A percentile compares a stretch with the other conserved stretches of the same genome.
These are phyloP conservation scores for Chlorella sp. DNA, from an alignment of 139 green algal genomes.

Conservation along the genomic window DNA sequence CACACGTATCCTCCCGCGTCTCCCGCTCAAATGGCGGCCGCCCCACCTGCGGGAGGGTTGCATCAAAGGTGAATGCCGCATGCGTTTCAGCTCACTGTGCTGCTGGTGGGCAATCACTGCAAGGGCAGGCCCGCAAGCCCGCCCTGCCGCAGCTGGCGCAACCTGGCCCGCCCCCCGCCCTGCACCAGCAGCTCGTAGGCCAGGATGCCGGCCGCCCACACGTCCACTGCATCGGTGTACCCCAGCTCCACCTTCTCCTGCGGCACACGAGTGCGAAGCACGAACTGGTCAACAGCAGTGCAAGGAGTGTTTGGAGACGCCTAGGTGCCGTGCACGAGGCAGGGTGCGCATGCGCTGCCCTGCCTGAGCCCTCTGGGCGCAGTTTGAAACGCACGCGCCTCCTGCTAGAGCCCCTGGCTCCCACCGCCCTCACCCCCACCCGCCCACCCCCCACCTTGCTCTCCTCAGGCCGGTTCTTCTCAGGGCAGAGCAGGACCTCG, in stretches of 20 bases:
- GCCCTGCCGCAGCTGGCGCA: too few relatives aligned
- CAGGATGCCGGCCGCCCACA: conserved; percentile 83
- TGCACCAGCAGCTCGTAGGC: conserved; percentile 78
- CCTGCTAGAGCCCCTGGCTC: neutral
- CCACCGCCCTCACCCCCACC: neutral
- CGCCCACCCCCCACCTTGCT: conserved; percentile 62
- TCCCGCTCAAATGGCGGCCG: conserved; percentile 73
- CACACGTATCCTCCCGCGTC: conserved; percentile 49
- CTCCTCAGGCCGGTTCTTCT: conserved; percentile 77
- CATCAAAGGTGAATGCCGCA: too few relatives aligned
- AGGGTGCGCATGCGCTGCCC: neutral
- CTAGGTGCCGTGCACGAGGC: neutral
- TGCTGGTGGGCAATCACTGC: too few relatives aligned
- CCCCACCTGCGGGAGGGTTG: conserved; percentile 38
- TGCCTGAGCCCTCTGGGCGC: neutral
- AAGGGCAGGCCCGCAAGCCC: too few relatives aligned
- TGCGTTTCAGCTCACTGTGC: too few relatives aligned
- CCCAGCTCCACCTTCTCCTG: conserved; percentile 62
- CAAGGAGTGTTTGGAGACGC: too few relatives aligned
- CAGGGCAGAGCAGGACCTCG: conserved; percentile 49
- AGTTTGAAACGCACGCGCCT: neutral
- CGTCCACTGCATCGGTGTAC: conserved; percentile 75
- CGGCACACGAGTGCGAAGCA: too few relatives aligned
- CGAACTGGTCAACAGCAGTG: neutral
- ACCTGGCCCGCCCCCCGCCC: too few relatives aligned